A percentile compares a stretch with the other conserved stretches of the same genome.
phyloP scores from a whole-genome alignment of 208 protist genomes.

The Crithidia brevicula region DNA sequence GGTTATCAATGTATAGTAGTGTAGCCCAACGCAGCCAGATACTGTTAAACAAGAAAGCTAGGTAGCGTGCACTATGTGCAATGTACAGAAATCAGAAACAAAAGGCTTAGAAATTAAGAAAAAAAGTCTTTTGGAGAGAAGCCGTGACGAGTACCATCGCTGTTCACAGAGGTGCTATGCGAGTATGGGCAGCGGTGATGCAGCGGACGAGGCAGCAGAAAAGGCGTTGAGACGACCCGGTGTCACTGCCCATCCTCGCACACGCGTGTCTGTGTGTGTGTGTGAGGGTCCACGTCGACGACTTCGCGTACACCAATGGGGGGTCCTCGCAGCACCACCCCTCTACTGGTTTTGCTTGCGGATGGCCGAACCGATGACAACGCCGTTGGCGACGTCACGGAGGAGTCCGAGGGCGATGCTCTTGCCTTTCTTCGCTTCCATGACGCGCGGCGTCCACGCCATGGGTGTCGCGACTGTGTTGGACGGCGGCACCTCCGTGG shows the following conservation, averaged over 20 bases:
- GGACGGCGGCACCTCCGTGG: background rate
- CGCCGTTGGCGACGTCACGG: constrained; percentile 3
- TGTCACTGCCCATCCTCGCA: background rate
- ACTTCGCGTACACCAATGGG: background rate
- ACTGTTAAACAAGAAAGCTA: too few relatives aligned
- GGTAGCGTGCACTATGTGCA: too few relatives aligned
- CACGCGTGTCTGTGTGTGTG: background rate
- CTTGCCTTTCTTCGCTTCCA: background rate
- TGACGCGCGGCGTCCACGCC: constrained; percentile 1
- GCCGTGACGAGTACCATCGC: too few relatives aligned
- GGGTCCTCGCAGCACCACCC: background rate
- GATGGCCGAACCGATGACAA: background rate
- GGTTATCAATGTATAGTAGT: too few relatives aligned
- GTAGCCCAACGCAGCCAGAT: too few relatives aligned
- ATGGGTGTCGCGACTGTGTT: background rate
- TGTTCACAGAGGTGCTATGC: too few relatives aligned
- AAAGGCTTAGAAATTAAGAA: background rate
- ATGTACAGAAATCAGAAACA: too few relatives aligned
- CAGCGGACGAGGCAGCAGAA: background rate
- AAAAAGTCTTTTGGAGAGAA: background rate
- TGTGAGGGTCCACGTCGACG: background rate
- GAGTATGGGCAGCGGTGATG: background rate
- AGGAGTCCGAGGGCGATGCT: background rate
- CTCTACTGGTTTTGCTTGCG: constrained; percentile 3
- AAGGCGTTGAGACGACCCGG: background rate